These are phyloP conservation scores for Aspergillus diversus DNA, from an alignment of 495 filamentous ascomycete genomes.

Conservation along the genomic window DNA sequence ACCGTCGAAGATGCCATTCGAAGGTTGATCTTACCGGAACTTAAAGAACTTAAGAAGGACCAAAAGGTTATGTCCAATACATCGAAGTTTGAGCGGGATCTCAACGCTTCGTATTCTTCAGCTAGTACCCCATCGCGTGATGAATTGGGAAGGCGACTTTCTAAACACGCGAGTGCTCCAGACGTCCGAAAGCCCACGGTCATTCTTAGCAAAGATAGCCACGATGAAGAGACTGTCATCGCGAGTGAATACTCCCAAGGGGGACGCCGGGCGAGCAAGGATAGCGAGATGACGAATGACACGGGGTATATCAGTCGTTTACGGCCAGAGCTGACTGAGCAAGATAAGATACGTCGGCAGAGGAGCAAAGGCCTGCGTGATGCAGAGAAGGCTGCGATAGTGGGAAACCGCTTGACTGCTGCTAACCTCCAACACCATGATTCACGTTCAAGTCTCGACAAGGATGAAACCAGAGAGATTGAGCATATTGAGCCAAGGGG, in stretches of 20 bases:
- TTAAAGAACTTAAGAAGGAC: slow-evolving; percentile 88
- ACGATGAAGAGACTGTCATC: slow-evolving; percentile 61
- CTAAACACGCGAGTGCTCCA: slow-evolving; percentile 71
- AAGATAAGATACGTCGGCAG: slow-evolving; percentile 57
- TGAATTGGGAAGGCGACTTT: slow-evolving; percentile 58
- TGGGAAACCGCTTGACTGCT: slow-evolving; percentile 61
- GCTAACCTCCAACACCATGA: slow-evolving; percentile 68
- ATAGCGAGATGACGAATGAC: slow-evolving; percentile 53
- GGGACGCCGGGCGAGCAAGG: slow-evolving; percentile 47
- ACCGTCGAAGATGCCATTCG: slow-evolving; percentile 96
- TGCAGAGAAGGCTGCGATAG: slow-evolving; percentile 57
- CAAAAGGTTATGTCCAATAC: slow-evolving; percentile 68
- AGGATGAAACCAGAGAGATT: slow-evolving; percentile 44
- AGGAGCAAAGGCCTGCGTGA: slow-evolving; percentile 63
- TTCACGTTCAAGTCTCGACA: slow-evolving; percentile 61
- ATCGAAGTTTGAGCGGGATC: slow-evolving; percentile 63
- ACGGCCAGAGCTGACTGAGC: slow-evolving; percentile 53
- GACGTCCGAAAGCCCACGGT: slow-evolving; percentile 69
- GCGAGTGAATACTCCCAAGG: slow-evolving; percentile 57
- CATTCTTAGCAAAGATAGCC: slow-evolving; percentile 62
- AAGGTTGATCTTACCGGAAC: slow-evolving; percentile 86
- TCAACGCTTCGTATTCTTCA: slow-evolving; percentile 62
- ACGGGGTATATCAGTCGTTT: slow-evolving; percentile 49
- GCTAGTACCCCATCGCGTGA: slow-evolving; percentile 66
- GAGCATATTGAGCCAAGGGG: slow-evolving; percentile 49